Conservation (phyloP, 1,139 yeast genomes). For the Diutina catenulata region DNA sequence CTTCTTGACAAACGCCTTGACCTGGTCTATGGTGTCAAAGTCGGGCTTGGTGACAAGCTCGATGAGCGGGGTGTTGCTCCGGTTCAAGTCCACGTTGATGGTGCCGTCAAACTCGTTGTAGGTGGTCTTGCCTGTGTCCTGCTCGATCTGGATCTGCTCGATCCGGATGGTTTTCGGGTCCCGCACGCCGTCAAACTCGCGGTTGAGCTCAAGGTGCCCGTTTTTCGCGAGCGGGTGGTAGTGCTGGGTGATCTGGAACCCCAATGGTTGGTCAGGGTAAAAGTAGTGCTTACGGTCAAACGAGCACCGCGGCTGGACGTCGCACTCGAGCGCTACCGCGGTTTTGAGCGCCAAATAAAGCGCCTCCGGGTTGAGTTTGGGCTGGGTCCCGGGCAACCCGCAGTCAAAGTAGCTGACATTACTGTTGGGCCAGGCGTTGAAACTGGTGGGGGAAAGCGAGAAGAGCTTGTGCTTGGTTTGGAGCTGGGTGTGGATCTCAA, state of each 20-base stretch:
- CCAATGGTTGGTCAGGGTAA: constrained; percentile 93
- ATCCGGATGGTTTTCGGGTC: constrained; percentile 35
- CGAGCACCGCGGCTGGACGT: constrained; percentile 42
- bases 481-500: constrained; percentile 88
- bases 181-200: constrained; percentile 33
- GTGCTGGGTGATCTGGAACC: constrained; percentile 91
- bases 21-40: constrained; percentile 54
- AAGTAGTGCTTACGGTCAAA: constrained; percentile 95
- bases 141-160: constrained; percentile 78
- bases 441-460: constrained; percentile 42
- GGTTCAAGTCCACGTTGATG: constrained; percentile 61
- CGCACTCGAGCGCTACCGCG: constrained; percentile 58
- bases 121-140: constrained; percentile 82
- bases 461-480: constrained; percentile 66
- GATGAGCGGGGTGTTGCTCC: constrained; percentile 77
- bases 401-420: constrained; percentile 71
- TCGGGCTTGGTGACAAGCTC: constrained; percentile 92
- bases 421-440: constrained; percentile 51
- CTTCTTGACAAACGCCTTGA: constrained; percentile 69
- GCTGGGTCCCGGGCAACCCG: constrained; percentile 91
- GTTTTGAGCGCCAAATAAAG: constrained; percentile 59
- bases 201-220: constrained; percentile 43
- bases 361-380: constrained; percentile 68
- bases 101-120: constrained; percentile 34
- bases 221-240: constrained; percentile 66